These are phyloP conservation scores for Fusarium euwallaceae DNA, from an alignment of 2,329 filamentous ascomycete species.

Conservation along the genomic window DNA sequence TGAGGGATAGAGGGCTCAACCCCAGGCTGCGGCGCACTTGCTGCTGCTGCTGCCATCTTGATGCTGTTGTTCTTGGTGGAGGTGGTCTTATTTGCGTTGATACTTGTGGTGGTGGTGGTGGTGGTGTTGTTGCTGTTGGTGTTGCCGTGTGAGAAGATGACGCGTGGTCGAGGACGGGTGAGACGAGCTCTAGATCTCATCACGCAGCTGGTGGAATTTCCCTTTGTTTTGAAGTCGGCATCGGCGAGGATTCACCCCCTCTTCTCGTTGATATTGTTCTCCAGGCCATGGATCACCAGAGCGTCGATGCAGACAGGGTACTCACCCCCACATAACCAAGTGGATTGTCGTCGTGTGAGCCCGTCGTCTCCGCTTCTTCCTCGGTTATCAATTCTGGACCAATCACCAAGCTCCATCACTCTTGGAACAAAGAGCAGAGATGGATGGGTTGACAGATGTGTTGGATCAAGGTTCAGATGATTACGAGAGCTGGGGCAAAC, in stretches of 20 bases:
- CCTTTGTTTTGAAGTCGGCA: conserved; percentile 39
- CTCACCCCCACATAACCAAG: conserved; percentile 46
- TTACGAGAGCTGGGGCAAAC: not conserved
- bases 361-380: conserved; percentile 41
- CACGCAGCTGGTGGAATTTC: conserved; percentile 40
- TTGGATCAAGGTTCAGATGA: not conserved
- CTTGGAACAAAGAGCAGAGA: not conserved
- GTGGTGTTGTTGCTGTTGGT: conserved; percentile 9
- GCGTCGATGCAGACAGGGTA: conserved; percentile 25
- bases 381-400: conserved; percentile 38
- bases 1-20: conserved; percentile 58
- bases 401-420: conserved; percentile 23
- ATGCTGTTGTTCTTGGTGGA: conserved; percentile 20
- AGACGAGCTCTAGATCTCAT: conserved; percentile 49
- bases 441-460: not conserved
- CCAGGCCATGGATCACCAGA: conserved; percentile 38
- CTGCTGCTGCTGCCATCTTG: conserved; percentile 24
- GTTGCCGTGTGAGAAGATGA: conserved; percentile 48
- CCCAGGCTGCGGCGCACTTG: conserved; percentile 16
- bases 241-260: conserved; percentile 26
- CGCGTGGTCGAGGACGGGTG: conserved; percentile 48
- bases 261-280: conserved; percentile 48
- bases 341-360: conserved; percentile 29
- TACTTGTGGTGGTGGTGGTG: conserved; percentile 3
- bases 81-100: conserved; percentile 14